A percentile compares a stretch with the other conserved stretches of the same genome.
phyloP scores from a whole-genome alignment of 2,329 filamentous ascomycete species.

The Pleomassaria siparia region DNA sequence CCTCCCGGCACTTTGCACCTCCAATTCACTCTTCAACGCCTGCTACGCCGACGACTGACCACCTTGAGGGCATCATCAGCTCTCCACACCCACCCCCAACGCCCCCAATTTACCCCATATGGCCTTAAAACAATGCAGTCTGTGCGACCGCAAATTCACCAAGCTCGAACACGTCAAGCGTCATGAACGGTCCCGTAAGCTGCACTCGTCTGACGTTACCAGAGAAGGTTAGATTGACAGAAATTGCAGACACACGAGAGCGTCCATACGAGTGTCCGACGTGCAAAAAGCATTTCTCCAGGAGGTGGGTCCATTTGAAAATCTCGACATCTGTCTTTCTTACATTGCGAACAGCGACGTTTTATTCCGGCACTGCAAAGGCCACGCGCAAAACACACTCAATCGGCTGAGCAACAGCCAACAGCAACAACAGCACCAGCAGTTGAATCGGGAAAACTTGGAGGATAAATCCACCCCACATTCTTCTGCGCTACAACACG shows the following conservation, averaged over 20 bases:
- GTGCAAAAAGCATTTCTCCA: conserved; percentile 57
- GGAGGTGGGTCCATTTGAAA: conserved; percentile 46
- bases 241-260: conserved; percentile 53
- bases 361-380: conserved; percentile 55
- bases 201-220: conserved; percentile 1
- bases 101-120: conserved; percentile 20
- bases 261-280: conserved; percentile 57
- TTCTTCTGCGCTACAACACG: conserved; percentile 16
- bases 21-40: conserved; percentile 12
- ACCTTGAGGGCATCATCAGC: conserved; percentile 11
- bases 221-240: conserved; percentile 26
- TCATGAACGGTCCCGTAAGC: conserved; percentile 57
- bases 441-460: conserved; percentile 15
- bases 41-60: conserved; percentile 1
- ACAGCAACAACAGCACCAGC: conserved; percentile 28
- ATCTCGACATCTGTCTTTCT: conserved; percentile 18
- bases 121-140: conserved; percentile 44
- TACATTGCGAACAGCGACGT: conserved; percentile 46
- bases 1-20: conserved; percentile 22
- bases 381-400: conserved; percentile 48
- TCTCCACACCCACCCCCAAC: conserved; percentile 4
- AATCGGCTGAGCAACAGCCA: conserved; percentile 37
- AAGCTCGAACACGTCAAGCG: conserved; percentile 59
- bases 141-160: conserved; percentile 57
- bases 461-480: conserved; percentile 23